Evolutionary conservation across 2,329 filamentous ascomycete species (phyloP).

Genomic region (Madurella fahalii): DNA sequence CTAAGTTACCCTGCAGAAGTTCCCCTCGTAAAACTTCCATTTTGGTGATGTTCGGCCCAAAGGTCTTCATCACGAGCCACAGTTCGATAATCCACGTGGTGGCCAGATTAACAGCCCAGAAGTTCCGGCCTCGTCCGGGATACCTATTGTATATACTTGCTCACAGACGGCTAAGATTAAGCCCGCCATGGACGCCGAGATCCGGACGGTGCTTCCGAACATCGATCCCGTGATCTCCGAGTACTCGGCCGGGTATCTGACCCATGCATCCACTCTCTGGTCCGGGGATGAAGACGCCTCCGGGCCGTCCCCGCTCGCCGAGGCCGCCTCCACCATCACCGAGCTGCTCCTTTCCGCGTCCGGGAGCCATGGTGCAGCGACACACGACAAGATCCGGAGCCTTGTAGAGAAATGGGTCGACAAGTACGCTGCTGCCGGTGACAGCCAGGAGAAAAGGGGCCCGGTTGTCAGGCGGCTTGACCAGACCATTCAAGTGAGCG

Average conservation of each 20-base stretch:
- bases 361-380: slow-evolving; percentile 67
- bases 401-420: slow-evolving; percentile 88
- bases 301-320: slow-evolving; percentile 70
- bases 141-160: not conserved
- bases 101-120: not conserved
- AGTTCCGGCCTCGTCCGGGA: not conserved
- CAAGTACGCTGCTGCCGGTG: slow-evolving; percentile 69
- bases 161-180: not conserved
- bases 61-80: too few relatives aligned
- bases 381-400: slow-evolving; percentile 73
- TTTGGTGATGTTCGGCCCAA: too few relatives aligned
- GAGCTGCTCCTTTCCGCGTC: slow-evolving; percentile 91
- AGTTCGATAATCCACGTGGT: too few relatives aligned
- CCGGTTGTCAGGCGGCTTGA: slow-evolving; percentile 81
- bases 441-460: slow-evolving; percentile 62
- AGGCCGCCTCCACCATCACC: slow-evolving; percentile 81
- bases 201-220: slow-evolving; percentile 76
- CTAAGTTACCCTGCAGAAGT: too few relatives aligned
- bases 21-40: too few relatives aligned
- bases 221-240: slow-evolving; percentile 87
- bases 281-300: slow-evolving; percentile 65
- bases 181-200: slow-evolving; percentile 74
- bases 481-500: slow-evolving; percentile 89
- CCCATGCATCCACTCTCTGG: slow-evolving; percentile 84
- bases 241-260: slow-evolving; percentile 91